Base-by-base conservation (phyloP, 805 yeast species). In the Brettanomyces nanus region DNA sequence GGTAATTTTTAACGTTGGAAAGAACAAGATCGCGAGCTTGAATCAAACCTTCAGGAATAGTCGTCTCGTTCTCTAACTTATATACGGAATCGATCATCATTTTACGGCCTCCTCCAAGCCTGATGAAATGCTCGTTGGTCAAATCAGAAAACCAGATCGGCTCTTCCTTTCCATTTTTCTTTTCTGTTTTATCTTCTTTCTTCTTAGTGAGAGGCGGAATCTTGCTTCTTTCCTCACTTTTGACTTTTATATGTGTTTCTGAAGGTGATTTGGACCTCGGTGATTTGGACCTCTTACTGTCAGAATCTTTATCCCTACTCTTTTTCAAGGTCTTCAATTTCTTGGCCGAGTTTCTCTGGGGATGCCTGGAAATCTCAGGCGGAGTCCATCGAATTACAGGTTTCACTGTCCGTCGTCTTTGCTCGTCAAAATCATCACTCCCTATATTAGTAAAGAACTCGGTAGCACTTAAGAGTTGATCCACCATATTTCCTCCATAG, bases 401-500 rank as follows among this genome's bases (percentile, higher is more conserved):
- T 31, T 47, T 51, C 19, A 45, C 40, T 23, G 48, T 45, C 38
- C 55, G 38, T 19, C 31, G 41, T 7, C 34, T 23, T 15, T 27
- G 31, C 6, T 44, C 37, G 28, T 49, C 48, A 23, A 44, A 48
- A n/a, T 37, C 42, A 31, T 48, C 45, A 11, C 43, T 45, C 4
- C 55, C 59, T 7, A 46, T 41, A 31, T 41, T 46, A 3, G 54
- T 45, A 30, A 58, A 55, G 39, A 43, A 46, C 20, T 40, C 37
- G 5, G 61, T 45, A 3, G 59, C 59, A 19, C 49, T 49, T 14
- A 52, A 34, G 11, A 57, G 40, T 29, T 30, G 41, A 1, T 51
- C 48, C 19, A 48, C 21, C 30, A 39, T 35, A 11, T 41, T 35
- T 13, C 58, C 58, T 5, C 31, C 19, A 33, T 49, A 54, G 37